Conservation (phyloP, 2,329 filamentous ascomycete species). For the Alternaria solani region DNA sequence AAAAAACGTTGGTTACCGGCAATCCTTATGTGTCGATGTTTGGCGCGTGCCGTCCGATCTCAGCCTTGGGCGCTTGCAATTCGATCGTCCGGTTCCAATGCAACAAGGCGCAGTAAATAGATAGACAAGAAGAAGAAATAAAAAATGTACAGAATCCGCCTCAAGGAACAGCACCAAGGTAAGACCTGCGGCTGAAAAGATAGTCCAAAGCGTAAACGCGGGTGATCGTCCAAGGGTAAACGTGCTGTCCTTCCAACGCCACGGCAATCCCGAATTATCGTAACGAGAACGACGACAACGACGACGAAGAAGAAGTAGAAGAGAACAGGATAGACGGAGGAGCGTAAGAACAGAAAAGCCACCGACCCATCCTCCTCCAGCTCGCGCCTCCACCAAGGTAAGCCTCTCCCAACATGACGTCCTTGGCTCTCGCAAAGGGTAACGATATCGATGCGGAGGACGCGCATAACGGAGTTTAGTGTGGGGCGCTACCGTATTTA, state of each 20-base stretch:
- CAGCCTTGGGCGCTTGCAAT: not conserved
- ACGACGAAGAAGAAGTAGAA: not conserved
- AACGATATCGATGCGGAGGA: not conserved
- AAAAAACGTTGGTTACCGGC: not conserved
- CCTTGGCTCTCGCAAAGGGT: conserved; percentile 1
- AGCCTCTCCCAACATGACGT: conserved; percentile 12
- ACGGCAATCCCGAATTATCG: not conserved
- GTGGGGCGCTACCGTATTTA: conserved; percentile 6
- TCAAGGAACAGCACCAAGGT: not conserved
- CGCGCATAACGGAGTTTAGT: not conserved
- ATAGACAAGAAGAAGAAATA: conserved; percentile 2
- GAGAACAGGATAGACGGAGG: not conserved
- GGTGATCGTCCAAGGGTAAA: conserved; percentile 1
- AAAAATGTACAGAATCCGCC: not conserved
- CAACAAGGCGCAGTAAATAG: not conserved
- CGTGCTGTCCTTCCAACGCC: not conserved
- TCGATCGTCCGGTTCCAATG: not conserved
- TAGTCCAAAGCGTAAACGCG: not conserved
- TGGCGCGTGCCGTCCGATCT: not conserved
- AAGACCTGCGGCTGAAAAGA: not conserved
- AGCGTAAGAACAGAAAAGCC: not conserved
- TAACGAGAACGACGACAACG: not conserved
- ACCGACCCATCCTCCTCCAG: not conserved
- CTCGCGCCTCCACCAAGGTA: conserved; percentile 5
- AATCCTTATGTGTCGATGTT: not conserved